Base-by-base conservation (phyloP, 2,329 filamentous ascomycete species). In the Microdochium bolleyi region DNA sequence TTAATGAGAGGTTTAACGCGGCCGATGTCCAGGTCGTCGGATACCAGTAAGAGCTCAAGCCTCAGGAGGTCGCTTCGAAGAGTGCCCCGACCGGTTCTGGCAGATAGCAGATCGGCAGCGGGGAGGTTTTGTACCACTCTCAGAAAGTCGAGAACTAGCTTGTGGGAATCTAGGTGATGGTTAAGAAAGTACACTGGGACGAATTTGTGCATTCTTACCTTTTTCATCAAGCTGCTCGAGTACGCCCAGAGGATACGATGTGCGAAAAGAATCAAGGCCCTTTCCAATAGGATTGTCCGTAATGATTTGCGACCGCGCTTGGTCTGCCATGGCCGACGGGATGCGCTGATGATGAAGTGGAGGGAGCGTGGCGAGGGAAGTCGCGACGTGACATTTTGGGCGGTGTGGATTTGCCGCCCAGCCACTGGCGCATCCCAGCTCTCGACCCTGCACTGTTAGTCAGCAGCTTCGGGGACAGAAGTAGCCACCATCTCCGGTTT, bases 1-100 rank as follows among this genome's bases (percentile, higher is more conserved):
- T 51, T 57, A 8, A 72, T 56, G 49, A 72, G 65, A 49, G 67
- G 63, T 59, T 64, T 64, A 52, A 70, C 52, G 25, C 56, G 59
- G 51, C n/a, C n/a, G n/a, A n/a, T n/a, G n/a, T n/a, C n/a, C n/a
- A n/a, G n/a, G n/a, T n/a, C 30, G 30, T 34, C 30, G 30, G 30
- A 34, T 8, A 8, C 8, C 8, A 34, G 30, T 14, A 14, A 34
- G 30, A 34, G 30, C 14, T 34, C 30, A 34, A 34, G 30, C 30
- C 30, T 8, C 30, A 34, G 30, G 14, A 34, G 30, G 30, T 34
- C 30, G 30, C 14, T 14, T 34, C 30, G 30, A 34, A 34, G 30
- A 14, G 8, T 34, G 30, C 30, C 30, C 8, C 30, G 30, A 34
- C 30, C 30, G 8, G 30, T 34, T 14, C 30, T 34, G 30, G 30